Evolutionary conservation across 2,329 filamentous ascomycete genomes (phyloP).

Genomic region (Alternaria dauci): DNA sequence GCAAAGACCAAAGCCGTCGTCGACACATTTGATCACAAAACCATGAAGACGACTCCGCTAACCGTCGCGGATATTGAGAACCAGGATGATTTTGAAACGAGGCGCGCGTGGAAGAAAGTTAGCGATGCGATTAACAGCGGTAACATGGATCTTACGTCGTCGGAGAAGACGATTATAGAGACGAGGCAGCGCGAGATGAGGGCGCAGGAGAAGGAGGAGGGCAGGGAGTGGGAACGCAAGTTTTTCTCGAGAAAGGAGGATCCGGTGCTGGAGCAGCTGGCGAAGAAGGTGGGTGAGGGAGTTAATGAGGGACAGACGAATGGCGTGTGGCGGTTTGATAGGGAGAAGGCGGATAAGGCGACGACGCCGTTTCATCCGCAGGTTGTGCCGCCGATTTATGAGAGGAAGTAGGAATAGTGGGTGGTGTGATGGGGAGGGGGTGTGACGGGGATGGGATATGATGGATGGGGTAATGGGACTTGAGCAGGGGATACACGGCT

Average conservation of each 20-base stretch:
- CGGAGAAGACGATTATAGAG: slow-evolving; percentile 89
- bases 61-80: slow-evolving; percentile 74
- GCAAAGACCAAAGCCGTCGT: slow-evolving; percentile 59
- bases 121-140: slow-evolving; percentile 80
- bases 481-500: too few relatives aligned
- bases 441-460: too few relatives aligned
- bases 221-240: slow-evolving; percentile 78
- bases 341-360: slow-evolving; percentile 55
- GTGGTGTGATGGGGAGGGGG: too few relatives aligned
- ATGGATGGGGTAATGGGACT: too few relatives aligned
- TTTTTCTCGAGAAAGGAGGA: slow-evolving; percentile 71
- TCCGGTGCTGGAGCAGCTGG: slow-evolving; percentile 59
- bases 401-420: slow-evolving; percentile 16
- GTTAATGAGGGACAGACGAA: slow-evolving; percentile 72
- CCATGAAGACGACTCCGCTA: slow-evolving; percentile 68
- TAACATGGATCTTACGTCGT: slow-evolving; percentile 81
- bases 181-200: slow-evolving; percentile 82
- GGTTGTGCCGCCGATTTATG: slow-evolving; percentile 39
- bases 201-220: slow-evolving; percentile 76
- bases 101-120: slow-evolving; percentile 87
- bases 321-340: slow-evolving; percentile 75
- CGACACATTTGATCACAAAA: slow-evolving; percentile 58
- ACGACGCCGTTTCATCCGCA: slow-evolving; percentile 41
- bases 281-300: slow-evolving; percentile 55
- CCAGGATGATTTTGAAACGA: slow-evolving; percentile 87